Percentiles rank a stretch among this genome's conserved stretches.
phyloP scores from a whole-genome alignment of 495 filamentous ascomycete species.

The Terfezia boudieri region DNA sequence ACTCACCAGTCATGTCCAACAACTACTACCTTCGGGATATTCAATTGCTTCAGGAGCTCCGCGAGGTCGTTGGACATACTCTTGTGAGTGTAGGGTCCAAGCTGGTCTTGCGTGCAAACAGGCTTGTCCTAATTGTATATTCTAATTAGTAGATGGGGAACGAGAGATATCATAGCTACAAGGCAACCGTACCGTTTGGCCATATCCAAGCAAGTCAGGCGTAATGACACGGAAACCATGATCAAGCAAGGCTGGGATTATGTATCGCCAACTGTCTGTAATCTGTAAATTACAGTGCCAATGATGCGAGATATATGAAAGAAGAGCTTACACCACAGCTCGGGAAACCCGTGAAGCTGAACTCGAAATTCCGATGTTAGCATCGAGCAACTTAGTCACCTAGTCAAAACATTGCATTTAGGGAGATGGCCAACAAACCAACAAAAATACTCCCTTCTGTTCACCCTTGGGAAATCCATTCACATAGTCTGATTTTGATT shows the following conservation, averaged over 20 bases:
- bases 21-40: constrained; percentile 39
- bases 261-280: constrained; percentile 45
- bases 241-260: constrained; percentile 54
- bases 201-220: constrained; percentile 64
- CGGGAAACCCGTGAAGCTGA: too few relatives aligned
- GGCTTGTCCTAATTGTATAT: constrained; percentile 31
- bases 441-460: constrained; percentile 12
- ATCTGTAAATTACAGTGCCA: background rate
- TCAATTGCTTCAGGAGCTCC: constrained; percentile 36
- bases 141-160: too few relatives aligned
- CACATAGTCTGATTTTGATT: constrained; percentile 11
- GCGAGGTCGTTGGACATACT: constrained; percentile 46
- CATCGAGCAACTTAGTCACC: too few relatives aligned
- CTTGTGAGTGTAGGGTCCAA: constrained; percentile 43
- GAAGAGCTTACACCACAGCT: too few relatives aligned
- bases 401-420: too few relatives aligned
- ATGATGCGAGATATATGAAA: too few relatives aligned
- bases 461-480: constrained; percentile 9
- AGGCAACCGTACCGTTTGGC: constrained; percentile 34
- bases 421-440: constrained; percentile 1
- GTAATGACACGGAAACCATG: constrained; percentile 49
- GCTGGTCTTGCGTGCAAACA: constrained; percentile 26
- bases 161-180: too few relatives aligned
- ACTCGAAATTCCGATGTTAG: too few relatives aligned
- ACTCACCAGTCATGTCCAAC: constrained; percentile 75